Evolutionary conservation across 306 rosid species (phyloP), one percentile per base, ranked within the genome.

Genomic region (Senna tora): DNA sequence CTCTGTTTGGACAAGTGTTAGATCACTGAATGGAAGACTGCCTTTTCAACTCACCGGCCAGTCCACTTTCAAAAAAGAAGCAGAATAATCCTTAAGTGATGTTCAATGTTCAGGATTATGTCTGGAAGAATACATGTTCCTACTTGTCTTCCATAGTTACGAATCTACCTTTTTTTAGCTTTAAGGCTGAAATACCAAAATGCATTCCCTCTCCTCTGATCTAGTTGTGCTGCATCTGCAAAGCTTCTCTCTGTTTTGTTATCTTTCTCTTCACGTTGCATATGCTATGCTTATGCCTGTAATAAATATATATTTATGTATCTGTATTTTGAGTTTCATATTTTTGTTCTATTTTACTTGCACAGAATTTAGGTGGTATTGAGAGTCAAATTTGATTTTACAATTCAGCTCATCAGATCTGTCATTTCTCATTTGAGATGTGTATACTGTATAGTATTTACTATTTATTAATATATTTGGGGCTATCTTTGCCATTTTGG

Each of bases 1-100:
- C n/a, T 15, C 6, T 42, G 6, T 16, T 45, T 45, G 50, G 50
- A 45, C 17, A 6, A 14, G 0, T 2, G 5, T 45, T 13, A 45
- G 50, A 45, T 17, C 50, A 45, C n/a, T 41, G 46, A 3, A 41
- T 41, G 46, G 46, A 1, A 41, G 2, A 25, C 30, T 25, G 14
- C 46, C 13, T 41, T 41, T 41, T 9, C 4, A 3, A 14, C 10
- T 41, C 2, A 9, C 13, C 10, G 46, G 9, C 46, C 46, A 6
- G 30, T 41, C 17, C 17, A 14, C 50, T 56, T 54, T 46, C 58
- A 1, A 55, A 22, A 43, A 15, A 14, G 20, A 16, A 36, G 16
- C 11, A 55, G 50, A 22, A 25, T 19, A 64, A 20, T 64, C 52
- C 62, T 45, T 10, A 33, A 58, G 32, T 54, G 53, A 43, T 61